Base-by-base conservation (phyloP, 2,329 filamentous ascomycete species). In the Botrytis cinerea region DNA sequence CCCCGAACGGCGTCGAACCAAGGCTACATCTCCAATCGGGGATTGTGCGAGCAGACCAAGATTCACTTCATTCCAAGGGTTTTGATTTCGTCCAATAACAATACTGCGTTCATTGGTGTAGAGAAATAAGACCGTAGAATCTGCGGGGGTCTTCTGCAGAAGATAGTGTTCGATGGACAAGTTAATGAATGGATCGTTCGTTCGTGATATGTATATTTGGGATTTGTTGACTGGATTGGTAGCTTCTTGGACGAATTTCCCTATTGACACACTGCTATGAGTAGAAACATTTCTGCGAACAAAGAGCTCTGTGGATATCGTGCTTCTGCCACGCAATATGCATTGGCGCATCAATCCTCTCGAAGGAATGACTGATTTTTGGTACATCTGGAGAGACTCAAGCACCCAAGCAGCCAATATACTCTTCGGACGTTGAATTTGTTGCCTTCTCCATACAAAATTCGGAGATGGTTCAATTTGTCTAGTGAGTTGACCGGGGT, bases 61-160 rank as follows among this genome's bases (percentile, higher is more conserved):
- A 81, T 97, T 93, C 75, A 93, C 90, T 84, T 99, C 96, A 14
- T 93, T 87, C 96, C 95, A 99, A 71, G 96, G 96, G 82, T 99
- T 99, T 84, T 99, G 96, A 82, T 99, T 99, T 74, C 96, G 91
- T 61, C 96, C 96, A 77, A 99, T 91, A 80, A 99, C 91, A 74
- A 99, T 88, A 81, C 93, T 94, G 0, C 95, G 94, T 54, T 89
- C 84, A 83, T 99, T 98, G 79, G 90, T 88, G 84, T 98, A 99
- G 69, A 98, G 88, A 73, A 98, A 92, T 2, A 98, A 88, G 69
- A 98, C 83, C 22, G 88, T 91, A 20, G 94, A 94, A 74, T 92
- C 88, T 10, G 89, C 85, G 2, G 91, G 88, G 0, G 92, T 91
- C 72, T 90, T 89, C 78, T 93, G 90, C 12, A 98, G 88, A 45